Base-by-base conservation (phyloP, 1,139 yeast genomes). In the Zygotorulaspora mrakii region DNA sequence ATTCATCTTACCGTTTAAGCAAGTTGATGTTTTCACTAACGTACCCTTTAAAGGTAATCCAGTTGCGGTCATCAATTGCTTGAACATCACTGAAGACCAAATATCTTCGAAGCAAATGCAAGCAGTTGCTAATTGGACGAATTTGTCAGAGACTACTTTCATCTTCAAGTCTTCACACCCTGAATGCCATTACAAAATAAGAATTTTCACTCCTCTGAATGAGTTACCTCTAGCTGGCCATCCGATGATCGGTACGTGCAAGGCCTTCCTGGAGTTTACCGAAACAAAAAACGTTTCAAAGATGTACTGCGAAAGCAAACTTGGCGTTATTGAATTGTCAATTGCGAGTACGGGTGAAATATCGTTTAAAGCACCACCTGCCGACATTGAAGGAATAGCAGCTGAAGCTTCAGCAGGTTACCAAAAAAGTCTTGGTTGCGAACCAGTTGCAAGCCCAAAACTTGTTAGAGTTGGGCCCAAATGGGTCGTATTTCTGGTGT, bases 201-300 rank as follows among this genome's bases (percentile, higher is more conserved):
- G 79, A 17, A 76, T 76, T 9, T 76, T 75, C 49, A 65, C 73
- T 0, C 72, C 77, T 0, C 46, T 33, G 2, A 33, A 38, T 1
- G 82, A 76, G 49, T 53, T 77, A 26, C 77, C 79, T 2, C 76
- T 76, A 61, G 81, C 81, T 1, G 82, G 82, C 1, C 82, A 76
- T 49, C 82, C 82, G 2, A 76, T 79, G 0, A 49, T 76, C 20
- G 82, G 81, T 2, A 62, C 77, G 0, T 69, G 74, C 23, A 62
- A 55, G 51, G 76, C 77, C 1, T 58, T 65, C 21, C 42, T 68
- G 22, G 71, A 71, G 42, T 57, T 62, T 16, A 47, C 53, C 1
- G 49, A 66, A 56, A 14, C 31, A 48, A 18, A 37, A 7, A 47
- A 46, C n/a, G 46, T 55, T 11, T 66, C 66, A 1, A 52, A 48